Base-by-base conservation (phyloP, 805 yeast genomes). In the Scheffersomyces stipitis region DNA sequence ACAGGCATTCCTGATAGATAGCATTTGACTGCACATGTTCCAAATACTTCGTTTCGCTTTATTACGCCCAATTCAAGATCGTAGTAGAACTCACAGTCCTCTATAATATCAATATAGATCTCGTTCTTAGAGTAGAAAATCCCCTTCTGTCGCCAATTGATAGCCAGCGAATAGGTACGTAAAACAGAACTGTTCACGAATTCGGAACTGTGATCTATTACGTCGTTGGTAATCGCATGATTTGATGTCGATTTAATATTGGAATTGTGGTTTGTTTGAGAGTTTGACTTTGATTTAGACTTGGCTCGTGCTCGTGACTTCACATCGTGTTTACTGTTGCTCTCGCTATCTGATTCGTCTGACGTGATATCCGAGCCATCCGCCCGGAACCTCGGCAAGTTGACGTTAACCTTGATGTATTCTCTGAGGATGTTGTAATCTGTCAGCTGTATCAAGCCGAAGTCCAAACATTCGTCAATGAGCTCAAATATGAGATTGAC, bases 401-500 rank as follows among this genome's bases (percentile, higher is more conserved):
- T 61, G 17, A 60, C 57, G 33, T 77, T 76, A 33, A 81, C 70
- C 40, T 85, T 81, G 45, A 84, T 81, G 53, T 84, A 89, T 54
- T 88, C 96, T 50, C 79, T 80, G 37, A 89, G 69, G 9, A 89
- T 75, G 44, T 82, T 83, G 34, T 80, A 76, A 52, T 89, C 96
- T 0, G 96, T 85, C 36, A 84, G 69, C 61, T 89, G 96, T 1
- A 88, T 80, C n/a, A 84, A 63, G 6, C 96, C 96, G 59, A 76
- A 84, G 58, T 89, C 96, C 78, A 86, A 75, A 71, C 88, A 84
- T 54, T 88, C 96, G 54, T 88, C 96, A 30, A 88, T 60, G n/a
- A 88, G 63, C 56, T 89, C 96, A 59, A 83, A 83, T 5, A 88
- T 75, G 33, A 88, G 66, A 23, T 81, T 79, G 45, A 78, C 75